Base-by-base conservation (phyloP, 805 yeast species). In the Wickerhamiella australiensis region DNA sequence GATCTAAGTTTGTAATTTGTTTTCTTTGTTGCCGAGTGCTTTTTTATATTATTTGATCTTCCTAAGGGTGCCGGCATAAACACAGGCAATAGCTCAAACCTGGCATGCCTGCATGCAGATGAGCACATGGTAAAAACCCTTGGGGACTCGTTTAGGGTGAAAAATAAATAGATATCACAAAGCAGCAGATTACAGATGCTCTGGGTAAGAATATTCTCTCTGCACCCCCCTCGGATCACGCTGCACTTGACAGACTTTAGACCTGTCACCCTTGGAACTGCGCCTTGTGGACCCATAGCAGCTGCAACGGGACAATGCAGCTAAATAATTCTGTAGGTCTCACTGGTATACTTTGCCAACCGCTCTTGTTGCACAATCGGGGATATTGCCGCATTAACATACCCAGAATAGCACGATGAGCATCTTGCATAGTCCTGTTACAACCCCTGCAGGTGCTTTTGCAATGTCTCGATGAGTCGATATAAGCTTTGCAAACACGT, bases 1-100 rank as follows among this genome's bases (percentile, higher is more conserved):
- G 26, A 69, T 85, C 57, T 85, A 68, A 50, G 1, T 38, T 3
- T n/a, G 13, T 21, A 17, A 26, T 12, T 31, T 9, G 17, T 18
- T 47, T 33, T 29, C 18, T 22, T 20, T 22, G 5, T 4, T 7
- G 8, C 26, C 33, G 12, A 17, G 12, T 41, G n/a, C n/a, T 15
- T 5, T 13, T 22, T 18, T 25, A 20, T 38, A 38, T 38, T 21
- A 7, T n/a, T 15, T 35, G 21, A 35, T 35, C 31, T n/a, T n/a
- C n/a, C n/a, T n/a, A n/a, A n/a, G n/a, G n/a, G n/a, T n/a, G n/a
- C n/a, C n/a, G n/a, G n/a, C n/a, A n/a, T n/a, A n/a, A n/a, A n/a
- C n/a, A n/a, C n/a, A n/a, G n/a, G n/a, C n/a, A n/a, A n/a, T n/a
- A n/a, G n/a, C n/a, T n/a, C n/a, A n/a, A n/a, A n/a, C n/a, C n/a